Conservation (phyloP, 495 filamentous ascomycete genomes). For the Paragyromitra xinjiangensis region DNA sequence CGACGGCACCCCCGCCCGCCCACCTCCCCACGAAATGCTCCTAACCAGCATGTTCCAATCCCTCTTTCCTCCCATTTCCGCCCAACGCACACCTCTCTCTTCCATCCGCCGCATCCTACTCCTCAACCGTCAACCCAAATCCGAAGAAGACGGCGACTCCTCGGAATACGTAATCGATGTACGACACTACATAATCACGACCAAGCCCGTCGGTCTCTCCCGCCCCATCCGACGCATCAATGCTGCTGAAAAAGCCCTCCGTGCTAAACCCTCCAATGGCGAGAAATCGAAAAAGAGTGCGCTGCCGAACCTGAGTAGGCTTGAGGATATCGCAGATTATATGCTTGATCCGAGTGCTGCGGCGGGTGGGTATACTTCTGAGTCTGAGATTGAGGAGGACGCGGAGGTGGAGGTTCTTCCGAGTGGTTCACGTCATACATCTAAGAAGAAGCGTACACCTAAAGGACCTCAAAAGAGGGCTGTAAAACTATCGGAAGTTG, state of each 20-base stretch:
- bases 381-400: conserved; percentile 91
- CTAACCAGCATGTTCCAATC: conserved; percentile 95
- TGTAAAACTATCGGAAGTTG: conserved; percentile 90
- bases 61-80: conserved; percentile 94
- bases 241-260: conserved; percentile 74
- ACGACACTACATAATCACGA: conserved; percentile 93
- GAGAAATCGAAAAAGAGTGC: conserved; percentile 67
- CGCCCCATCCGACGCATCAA: conserved; percentile 83
- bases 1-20: conserved; percentile 70
- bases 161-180: conserved; percentile 86
- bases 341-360: conserved; percentile 84
- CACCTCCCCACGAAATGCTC: conserved; percentile 91
- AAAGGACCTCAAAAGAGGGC: conserved; percentile 74
- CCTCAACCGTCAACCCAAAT: conserved; percentile 75
- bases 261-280: conserved; percentile 61
- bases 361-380: conserved; percentile 84
- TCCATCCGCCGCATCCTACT: conserved; percentile 90
- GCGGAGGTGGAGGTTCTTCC: conserved; percentile 93
- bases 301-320: conserved; percentile 86
- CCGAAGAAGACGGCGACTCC: conserved; percentile 60
- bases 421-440: conserved; percentile 63
- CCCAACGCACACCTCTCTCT: conserved; percentile 83
- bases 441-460: conserved; percentile 47
- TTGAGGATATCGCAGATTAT: conserved; percentile 95
- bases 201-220: conserved; percentile 82